Evolutionary conservation across 345 rosid species (phyloP), one percentile per base, ranked within the genome.

Genomic region (Hirschfeldia incana): DNA sequence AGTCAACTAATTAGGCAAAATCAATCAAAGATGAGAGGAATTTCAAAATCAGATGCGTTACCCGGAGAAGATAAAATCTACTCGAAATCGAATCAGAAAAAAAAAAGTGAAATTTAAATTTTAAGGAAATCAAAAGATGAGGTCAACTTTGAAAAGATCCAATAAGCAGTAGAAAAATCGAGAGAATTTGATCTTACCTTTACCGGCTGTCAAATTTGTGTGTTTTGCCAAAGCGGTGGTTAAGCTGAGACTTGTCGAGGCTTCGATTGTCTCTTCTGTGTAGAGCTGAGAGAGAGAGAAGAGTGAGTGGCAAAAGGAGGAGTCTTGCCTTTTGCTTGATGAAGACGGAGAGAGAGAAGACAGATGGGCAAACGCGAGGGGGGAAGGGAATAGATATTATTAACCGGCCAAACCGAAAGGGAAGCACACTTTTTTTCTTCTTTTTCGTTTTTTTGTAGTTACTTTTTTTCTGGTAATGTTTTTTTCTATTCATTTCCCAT

Each of bases 351-450:
- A 73, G 74, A 77, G 62, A 21, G 67, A 68, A 59, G 78, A 70
- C 72, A 72, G 83, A 76, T 69, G 70, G 74, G 64, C 42, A 78
- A 37, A 71, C 37, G 79, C 82, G 79, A 81, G 75, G 76, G 57
- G 36, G 8, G 36, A 33, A 33, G 39, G 46, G 46, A 9, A 36
- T 6, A 6, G 36, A 4, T 33, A 72, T 72, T 57, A 72, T 64
- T 26, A 66, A 76, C 70, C 79, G 68, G 49, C 74, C 51, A 29
- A 69, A 60, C 74, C 51, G 30, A 44, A 44, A 30, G 26, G 21
- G 3, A 36, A 28, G 21, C 32, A 67, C 13, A 58, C 60, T 13
- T 66, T 49, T 49, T 12, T 34, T 58, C 13, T 65, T 65, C 42
- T 68, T 58, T 67, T 39, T 17, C 28, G 59, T 76, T 3, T 1